phyloP scores from a whole-genome alignment of 192 early-diverging fungal species.

The Podila verticillata region DNA sequence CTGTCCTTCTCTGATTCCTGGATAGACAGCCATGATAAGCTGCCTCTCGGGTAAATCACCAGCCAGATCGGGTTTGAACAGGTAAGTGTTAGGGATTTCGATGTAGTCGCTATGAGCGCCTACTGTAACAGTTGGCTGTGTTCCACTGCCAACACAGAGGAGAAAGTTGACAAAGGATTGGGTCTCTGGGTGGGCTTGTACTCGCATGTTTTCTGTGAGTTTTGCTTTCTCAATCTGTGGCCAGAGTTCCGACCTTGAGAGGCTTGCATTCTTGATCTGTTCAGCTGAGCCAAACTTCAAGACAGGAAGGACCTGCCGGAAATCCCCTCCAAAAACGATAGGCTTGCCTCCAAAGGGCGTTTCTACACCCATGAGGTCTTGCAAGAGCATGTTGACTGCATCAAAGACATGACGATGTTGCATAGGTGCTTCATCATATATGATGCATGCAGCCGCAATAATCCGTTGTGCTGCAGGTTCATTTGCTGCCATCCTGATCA shows the following conservation, averaged over 20 bases:
- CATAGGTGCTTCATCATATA: constrained; percentile 45
- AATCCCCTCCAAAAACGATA: no score
- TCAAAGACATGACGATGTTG: constrained; percentile 1
- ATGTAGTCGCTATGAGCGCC: constrained; percentile 10
- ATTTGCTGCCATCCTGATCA: no score
- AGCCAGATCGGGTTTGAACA: not conserved
- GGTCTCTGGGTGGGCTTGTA: not conserved
- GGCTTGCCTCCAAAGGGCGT: no score
- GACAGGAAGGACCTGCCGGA: no score
- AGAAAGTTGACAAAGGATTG: not conserved
- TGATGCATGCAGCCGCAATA: not conserved
- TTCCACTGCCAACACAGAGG: not conserved
- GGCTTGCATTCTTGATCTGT: no score
- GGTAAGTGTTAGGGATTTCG: not conserved
- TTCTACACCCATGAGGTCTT: no score
- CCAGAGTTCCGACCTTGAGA: not conserved
- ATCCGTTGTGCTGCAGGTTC: no score
- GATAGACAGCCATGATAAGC: not conserved
- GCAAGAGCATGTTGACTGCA: no score
- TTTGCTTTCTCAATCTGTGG: not conserved
- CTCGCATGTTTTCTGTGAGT: not conserved
- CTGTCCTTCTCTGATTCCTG: not conserved
- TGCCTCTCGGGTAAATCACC: not conserved
- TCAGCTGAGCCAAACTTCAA: no score
- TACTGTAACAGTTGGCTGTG: constrained; percentile 1